Conservation (phyloP, 306 rosid species). For the Dryas octopetala region DNA sequence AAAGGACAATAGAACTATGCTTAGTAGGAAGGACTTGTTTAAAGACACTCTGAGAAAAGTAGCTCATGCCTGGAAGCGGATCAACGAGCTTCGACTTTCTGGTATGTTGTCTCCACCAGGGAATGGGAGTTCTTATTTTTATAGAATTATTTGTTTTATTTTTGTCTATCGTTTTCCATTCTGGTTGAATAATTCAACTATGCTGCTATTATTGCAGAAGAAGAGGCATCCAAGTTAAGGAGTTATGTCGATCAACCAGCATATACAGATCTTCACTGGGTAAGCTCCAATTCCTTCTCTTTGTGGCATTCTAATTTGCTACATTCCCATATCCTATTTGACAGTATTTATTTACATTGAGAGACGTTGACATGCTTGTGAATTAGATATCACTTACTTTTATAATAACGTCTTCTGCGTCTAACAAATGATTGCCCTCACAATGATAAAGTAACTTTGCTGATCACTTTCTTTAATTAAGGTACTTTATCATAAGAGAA, state of each 20-base stretch:
- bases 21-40: slow-evolving; percentile 76
- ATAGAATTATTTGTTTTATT: neutral
- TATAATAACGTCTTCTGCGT: slow-evolving; percentile 9
- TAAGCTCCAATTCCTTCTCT: slow-evolving; percentile 37
- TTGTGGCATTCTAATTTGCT: slow-evolving; percentile 7
- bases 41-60: slow-evolving; percentile 79
- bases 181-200: slow-evolving; percentile 17
- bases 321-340: neutral
- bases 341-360: neutral
- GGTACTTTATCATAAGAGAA: too few relatives aligned
- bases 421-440: too few relatives aligned
- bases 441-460: too few relatives aligned
- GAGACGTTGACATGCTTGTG: too few relatives aligned
- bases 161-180: neutral
- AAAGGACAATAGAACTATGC: slow-evolving; percentile 66
- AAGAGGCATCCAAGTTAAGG: slow-evolving; percentile 75
- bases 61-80: slow-evolving; percentile 83
- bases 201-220: slow-evolving; percentile 47
- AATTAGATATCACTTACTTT: neutral
- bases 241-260: slow-evolving; percentile 73
- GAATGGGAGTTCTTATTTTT: neutral
- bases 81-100: slow-evolving; percentile 70
- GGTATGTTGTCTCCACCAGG: slow-evolving; percentile 40
- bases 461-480: too few relatives aligned
- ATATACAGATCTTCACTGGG: slow-evolving; percentile 98